Base-by-base conservation (phyloP, 2,329 filamentous ascomycete genomes). In the Colletotrichum sp. region DNA sequence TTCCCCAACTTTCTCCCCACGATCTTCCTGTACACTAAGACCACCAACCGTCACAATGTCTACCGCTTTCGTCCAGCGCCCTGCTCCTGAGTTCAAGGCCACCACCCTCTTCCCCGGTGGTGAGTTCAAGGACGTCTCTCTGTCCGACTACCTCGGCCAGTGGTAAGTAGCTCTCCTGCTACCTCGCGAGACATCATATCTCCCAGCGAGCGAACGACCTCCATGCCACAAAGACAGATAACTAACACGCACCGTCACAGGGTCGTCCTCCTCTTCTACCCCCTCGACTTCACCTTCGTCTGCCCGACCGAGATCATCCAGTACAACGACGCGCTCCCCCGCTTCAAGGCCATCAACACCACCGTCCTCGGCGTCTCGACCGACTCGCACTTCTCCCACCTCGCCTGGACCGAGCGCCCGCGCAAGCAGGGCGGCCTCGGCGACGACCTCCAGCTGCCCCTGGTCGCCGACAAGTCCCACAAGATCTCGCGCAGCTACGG, bases 241-340 rank as follows among this genome's bases (percentile, higher is more conserved):
- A 24, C 73, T 76, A 65, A 73, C 57, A 21, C 26, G 30, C 21
- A 68, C 24, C 5, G 34, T 62, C n/a, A 13, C 30, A 88, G 92
- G 92, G 89, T 93, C 75, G 87, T 93, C 80, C 90, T 93, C 39
- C 89, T 91, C 78, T 93, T 93, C 87, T 91, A 93, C 83, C 92
- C 92, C 73, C 91, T 92, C 85, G 92, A 92, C 80, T 93, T 92
- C 88, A 93, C 91, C 79, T 93, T 93, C 79, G 91, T 93, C 82
- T 93, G 92, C 86, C 90, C 91, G 32, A 92, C 90, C 81, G 90
- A 93, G 84, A 92, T 93, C 84, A 89, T 92, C 80, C 91, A 92
- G 81, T 93, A 90, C 86, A 91, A 90, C 83, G 89, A 92, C 72
- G 90, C 90, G 70, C 87, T 90, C n/a, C 82, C 89, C 71, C 90